Base-by-base conservation (phyloP, 805 yeast species). In the Jamesozyma rosinii region DNA sequence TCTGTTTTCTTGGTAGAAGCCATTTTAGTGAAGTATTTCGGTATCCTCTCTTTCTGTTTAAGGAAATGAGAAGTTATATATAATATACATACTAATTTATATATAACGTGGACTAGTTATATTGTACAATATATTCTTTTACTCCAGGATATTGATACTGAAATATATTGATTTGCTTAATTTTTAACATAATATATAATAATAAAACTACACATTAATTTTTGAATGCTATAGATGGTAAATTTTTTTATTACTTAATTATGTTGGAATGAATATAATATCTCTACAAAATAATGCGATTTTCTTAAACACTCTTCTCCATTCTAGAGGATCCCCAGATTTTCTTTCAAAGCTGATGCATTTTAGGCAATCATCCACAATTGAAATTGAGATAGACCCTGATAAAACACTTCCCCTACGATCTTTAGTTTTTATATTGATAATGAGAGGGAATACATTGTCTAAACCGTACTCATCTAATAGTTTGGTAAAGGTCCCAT, bases 281-380 rank as follows among this genome's bases (percentile, higher is more conserved):
- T 76, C 79, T 54, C 80, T 71, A 50, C 83, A 77, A n/a, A 72
- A 54, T 10, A 75, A 58, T 1, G 80, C 73, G 26, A 78, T 67
- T 38, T 69, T 68, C 53, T 78, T 77, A 62, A 82, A 81, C 17
- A 81, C 63, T 14, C 78, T 62, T 59, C 88, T 69, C 88, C 88
- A 81, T 57, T 81, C 88, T 34, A 81, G 55, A 0, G 88, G 87
- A 60, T 81, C 87, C 0, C 83, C 85, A 30, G 70, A 69, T 3
- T 71, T 64, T 49, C 76, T 76, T 31, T 71, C 59, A 51, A 81
- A 79, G 42, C 72, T 76, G 0, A 81, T 67, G 41, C 71, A 73
- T 44, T 74, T 70, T 41, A 72, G 63, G 10, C 59, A 55, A 24
- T 65, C 64, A 27, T 66, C 69, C 0, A 73, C 54, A 31, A 61